phyloP scores from a whole-genome alignment of 371 early-diverging fungal genomes.

The Pancytospora epiphaga region DNA sequence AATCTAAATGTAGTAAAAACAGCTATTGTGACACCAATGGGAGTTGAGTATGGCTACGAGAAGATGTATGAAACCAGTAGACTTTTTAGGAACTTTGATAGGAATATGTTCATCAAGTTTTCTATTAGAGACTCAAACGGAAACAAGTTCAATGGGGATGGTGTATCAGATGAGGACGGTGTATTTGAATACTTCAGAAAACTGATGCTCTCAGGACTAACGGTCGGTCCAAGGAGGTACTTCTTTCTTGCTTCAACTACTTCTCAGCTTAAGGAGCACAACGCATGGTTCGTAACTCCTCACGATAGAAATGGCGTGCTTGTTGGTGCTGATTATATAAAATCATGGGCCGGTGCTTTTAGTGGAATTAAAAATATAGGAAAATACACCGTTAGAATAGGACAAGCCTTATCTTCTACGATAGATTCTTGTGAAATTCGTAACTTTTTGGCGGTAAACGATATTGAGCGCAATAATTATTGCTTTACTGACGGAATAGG shows the following conservation, averaged over 20 bases:
- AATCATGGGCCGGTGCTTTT: conserved; percentile 68
- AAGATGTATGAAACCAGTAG: conserved; percentile 47
- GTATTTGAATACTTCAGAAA: conserved; percentile 57
- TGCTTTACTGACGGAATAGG: conserved; percentile 76
- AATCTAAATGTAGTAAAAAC: background rate
- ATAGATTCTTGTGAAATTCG: conserved; percentile 64
- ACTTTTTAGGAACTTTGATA: conserved; percentile 60
- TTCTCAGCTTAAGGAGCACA: conserved; percentile 65
- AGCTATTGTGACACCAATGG: conserved; percentile 25
- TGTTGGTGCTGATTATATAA: conserved; percentile 62
- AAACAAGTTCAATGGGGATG: background rate
- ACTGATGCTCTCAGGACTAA: conserved; percentile 63
- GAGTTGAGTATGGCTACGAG: conserved; percentile 22
- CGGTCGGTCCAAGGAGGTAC: conserved; percentile 63
- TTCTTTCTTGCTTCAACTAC: conserved; percentile 66
- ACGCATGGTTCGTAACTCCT: conserved; percentile 66
- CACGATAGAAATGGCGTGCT: conserved; percentile 14
- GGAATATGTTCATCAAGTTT: conserved; percentile 66
- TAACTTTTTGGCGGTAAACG: conserved; percentile 59
- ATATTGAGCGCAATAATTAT: conserved; percentile 50
- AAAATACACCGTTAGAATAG: conserved; percentile 60
- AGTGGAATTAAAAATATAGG: conserved; percentile 65
- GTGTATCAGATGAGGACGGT: background rate
- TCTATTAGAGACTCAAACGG: conserved; percentile 65
- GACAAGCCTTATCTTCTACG: conserved; percentile 39